Percentiles rank a stretch among this genome's conserved stretches.
phyloP scores from a whole-genome alignment of 73 alveolate species.

The Effrenium voratum region DNA sequence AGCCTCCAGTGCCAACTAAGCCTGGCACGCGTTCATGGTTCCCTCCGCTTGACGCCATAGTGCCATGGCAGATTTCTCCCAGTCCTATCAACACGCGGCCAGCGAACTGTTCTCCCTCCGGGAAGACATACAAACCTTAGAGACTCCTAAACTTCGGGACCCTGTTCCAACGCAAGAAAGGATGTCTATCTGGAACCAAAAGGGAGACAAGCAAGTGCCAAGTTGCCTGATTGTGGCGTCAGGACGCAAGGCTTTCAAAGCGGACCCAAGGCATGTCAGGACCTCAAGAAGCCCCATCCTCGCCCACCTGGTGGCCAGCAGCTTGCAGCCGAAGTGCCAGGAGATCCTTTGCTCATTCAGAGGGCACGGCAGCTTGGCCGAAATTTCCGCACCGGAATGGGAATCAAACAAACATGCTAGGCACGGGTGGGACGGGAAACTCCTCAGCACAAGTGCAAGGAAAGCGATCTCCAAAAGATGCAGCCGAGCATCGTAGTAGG shows the following conservation, averaged over 20 bases:
- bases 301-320: slow-evolving; percentile 1
- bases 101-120: not conserved
- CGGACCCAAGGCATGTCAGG: not conserved
- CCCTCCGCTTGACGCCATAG: slow-evolving; percentile 34
- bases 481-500: slow-evolving; percentile 38
- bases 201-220: not conserved
- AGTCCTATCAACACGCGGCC: not conserved
- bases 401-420: not conserved
- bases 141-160: not conserved
- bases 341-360: not conserved
- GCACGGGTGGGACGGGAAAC: not conserved
- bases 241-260: not conserved
- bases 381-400: not conserved
- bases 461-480: not conserved
- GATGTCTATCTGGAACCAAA: not conserved
- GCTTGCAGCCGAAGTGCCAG: slow-evolving; percentile 30
- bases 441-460: not conserved
- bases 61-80: slow-evolving; percentile 5
- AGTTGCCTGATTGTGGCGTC: not conserved
- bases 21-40: slow-evolving; percentile 5
- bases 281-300: not conserved
- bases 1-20: not conserved
- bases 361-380: not conserved
- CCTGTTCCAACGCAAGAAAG: not conserved
- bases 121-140: too few species aligned